Base-by-base conservation (phyloP, 805 yeast species). In the Yarrowia sp. region DNA sequence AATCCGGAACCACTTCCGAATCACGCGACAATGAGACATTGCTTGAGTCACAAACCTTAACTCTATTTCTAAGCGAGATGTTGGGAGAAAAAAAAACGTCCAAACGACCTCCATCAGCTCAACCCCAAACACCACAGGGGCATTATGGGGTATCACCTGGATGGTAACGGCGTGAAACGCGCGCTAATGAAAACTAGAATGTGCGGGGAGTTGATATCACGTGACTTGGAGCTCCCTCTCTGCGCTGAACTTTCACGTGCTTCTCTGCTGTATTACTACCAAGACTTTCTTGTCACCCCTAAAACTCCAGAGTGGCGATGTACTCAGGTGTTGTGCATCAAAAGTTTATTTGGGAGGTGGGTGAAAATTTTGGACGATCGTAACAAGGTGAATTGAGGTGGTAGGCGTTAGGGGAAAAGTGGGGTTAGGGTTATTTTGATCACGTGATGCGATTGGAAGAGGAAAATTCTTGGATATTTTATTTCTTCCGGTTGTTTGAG, bases 261-360 rank as follows among this genome's bases (percentile, higher is more conserved):
- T 38, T 38, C 60, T 51, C 60, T 51, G 44, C 44, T 38, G 60
- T 51, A 51, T 22, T n/a, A 14, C 31, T 51, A 51, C 41, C 43
- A 51, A 35, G 43, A 51, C 43, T 36, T 36, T 18, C 13, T 22
- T 3, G 15, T 22, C 33, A 15, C 13, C 17, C 4, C 39, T 41
- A 33, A 6, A 48, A 13, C 14, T 22, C 18, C 4, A 13, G 17
- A 15, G 28, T 51, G 44, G 60, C 28, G 60, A 51, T 51, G 36
- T 38, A 22, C 44, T 38, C 18, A 51, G 60, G 60, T 51, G 60
- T 51, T 28, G 60, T 51, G 60, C 60, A 28, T 36, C 4, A 36
- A n/a, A n/a, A n/a, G n/a, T n/a, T n/a, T n/a, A n/a, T n/a, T n/a
- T n/a, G n/a, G n/a, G n/a, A n/a, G n/a, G n/a, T n/a, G n/a, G n/a